phyloP scores from a whole-genome alignment of 495 filamentous ascomycete species.

The Thozetella sp. region DNA sequence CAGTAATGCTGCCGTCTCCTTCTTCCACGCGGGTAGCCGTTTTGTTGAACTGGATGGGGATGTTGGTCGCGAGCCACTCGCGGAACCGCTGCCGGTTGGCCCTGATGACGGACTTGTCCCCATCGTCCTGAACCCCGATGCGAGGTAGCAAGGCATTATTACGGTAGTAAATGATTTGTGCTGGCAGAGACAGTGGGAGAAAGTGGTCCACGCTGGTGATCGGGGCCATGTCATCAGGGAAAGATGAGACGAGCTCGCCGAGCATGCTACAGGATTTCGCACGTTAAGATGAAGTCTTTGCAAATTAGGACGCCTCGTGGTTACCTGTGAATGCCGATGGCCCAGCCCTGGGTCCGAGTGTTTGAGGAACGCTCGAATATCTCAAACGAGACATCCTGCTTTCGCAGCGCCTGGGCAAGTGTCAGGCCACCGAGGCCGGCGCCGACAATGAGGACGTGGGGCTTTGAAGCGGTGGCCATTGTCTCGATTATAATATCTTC shows the following conservation, averaged over 20 bases:
- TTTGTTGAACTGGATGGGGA: not conserved
- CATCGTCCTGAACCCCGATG: not conserved
- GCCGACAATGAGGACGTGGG: not conserved
- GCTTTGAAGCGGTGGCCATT: not conserved
- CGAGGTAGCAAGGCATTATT: not conserved
- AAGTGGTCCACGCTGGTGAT: too few relatives aligned
- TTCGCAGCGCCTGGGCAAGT: not conserved
- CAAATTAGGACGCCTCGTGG: not conserved
- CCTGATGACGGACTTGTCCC: not conserved
- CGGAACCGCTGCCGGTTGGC: not conserved
- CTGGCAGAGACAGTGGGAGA: too few relatives aligned
- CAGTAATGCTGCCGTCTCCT: not conserved
- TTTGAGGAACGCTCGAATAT: not conserved
- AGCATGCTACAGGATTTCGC: not conserved
- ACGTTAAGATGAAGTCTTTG: not conserved
- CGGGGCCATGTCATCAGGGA: too few relatives aligned
- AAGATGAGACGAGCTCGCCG: too few relatives aligned
- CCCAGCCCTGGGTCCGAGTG: not conserved
- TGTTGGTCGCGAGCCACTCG: not conserved
- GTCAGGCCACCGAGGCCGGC: not conserved
- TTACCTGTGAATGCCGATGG: not conserved
- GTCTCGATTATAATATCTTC: too few relatives aligned
- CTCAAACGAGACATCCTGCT: not conserved
- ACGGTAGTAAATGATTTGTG: too few relatives aligned
- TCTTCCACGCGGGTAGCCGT: not conserved